Evolutionary conservation across 2,329 filamentous ascomycete genomes (phyloP).

Genomic region (Volutella citrinella): DNA sequence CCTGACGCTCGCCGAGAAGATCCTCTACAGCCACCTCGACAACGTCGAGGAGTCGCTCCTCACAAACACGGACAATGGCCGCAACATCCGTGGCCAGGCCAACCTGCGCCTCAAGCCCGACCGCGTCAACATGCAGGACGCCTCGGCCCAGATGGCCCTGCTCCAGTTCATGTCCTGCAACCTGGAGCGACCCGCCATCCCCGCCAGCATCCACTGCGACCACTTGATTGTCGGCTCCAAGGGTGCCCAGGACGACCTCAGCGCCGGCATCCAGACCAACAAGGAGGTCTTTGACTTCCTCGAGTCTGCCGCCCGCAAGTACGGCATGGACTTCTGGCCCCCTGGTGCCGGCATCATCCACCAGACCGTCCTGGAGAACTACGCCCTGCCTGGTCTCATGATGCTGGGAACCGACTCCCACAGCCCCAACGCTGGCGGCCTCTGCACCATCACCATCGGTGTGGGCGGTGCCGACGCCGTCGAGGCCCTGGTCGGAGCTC

Average conservation of each 20-base stretch:
- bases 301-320: slow-evolving; percentile 86
- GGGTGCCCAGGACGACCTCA: slow-evolving; percentile 82
- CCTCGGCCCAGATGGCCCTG: slow-evolving; percentile 96
- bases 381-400: slow-evolving; percentile 94
- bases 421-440: slow-evolving; percentile 93
- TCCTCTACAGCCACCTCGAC: slow-evolving; percentile 93
- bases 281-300: slow-evolving; percentile 98
- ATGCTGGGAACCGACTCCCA: slow-evolving; percentile 98
- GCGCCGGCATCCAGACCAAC: slow-evolving; percentile 83
- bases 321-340: slow-evolving; percentile 94
- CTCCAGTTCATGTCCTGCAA: slow-evolving; percentile 98
- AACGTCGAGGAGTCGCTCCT: slow-evolving; percentile 86
- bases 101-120: slow-evolving; percentile 98
- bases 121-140: slow-evolving; percentile 98
- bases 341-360: slow-evolving; percentile 94
- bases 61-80: slow-evolving; percentile 77
- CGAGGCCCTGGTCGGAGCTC: slow-evolving; percentile 91
- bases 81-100: slow-evolving; percentile 77
- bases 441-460: slow-evolving; percentile 92
- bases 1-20: slow-evolving; percentile 94
- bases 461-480: slow-evolving; percentile 97
- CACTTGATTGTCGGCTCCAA: slow-evolving; percentile 96
- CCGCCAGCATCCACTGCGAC: slow-evolving; percentile 97
- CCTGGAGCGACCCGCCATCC: slow-evolving; percentile 83
- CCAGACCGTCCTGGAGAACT: slow-evolving; percentile 97